These are phyloP conservation scores for Leucocoprinus birnbaumii DNA, from an alignment of 768 basidiomycete genomes.

Conservation along the genomic window DNA sequence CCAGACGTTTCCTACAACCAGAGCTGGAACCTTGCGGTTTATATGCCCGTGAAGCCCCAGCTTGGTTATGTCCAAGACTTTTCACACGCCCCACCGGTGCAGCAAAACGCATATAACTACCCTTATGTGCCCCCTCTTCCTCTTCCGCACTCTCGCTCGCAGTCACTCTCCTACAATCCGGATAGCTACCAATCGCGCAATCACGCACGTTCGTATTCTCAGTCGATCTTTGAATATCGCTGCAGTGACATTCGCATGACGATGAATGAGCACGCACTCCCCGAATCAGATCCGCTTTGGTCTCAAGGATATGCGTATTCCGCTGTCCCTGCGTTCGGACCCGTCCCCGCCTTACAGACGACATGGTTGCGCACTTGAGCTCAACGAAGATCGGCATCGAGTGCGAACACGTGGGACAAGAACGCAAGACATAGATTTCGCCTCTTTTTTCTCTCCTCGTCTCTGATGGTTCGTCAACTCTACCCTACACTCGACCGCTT, in stretches of 20 bases:
- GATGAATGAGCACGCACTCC: slow-evolving; percentile 36
- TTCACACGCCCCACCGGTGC: slow-evolving; percentile 26
- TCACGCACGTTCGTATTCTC: slow-evolving; percentile 60
- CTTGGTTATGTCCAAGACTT: slow-evolving; percentile 37
- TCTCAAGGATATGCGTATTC: slow-evolving; percentile 34
- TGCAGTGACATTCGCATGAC: slow-evolving; percentile 44
- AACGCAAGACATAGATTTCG: slow-evolving; percentile 18
- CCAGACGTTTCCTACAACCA: slow-evolving; percentile 34
- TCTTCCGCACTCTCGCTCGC: slow-evolving; percentile 51
- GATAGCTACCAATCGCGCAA: slow-evolving; percentile 43
- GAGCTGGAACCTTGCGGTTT: slow-evolving; percentile 34
- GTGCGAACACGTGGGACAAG: slow-evolving; percentile 13
- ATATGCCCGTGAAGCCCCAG: slow-evolving; percentile 35
- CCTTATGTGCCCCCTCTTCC: slow-evolving; percentile 32
- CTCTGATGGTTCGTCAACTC: slow-evolving; percentile 17
- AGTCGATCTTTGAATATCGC: slow-evolving; percentile 52
- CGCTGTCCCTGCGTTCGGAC: slow-evolving; percentile 38
- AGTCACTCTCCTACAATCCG: slow-evolving; percentile 52
- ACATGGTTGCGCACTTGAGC: slow-evolving; percentile 16
- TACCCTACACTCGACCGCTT: slow-evolving; percentile 28
- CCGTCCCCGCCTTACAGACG: slow-evolving; percentile 39
- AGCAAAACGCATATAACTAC: slow-evolving; percentile 32
- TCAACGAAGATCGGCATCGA: slow-evolving; percentile 4
- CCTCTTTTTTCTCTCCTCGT: slow-evolving; percentile 22
- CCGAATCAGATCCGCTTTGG: slow-evolving; percentile 42